Evolutionary conservation across 257 asterid species (phyloP).

Genomic region (Solanum bulbocastanum): DNA sequence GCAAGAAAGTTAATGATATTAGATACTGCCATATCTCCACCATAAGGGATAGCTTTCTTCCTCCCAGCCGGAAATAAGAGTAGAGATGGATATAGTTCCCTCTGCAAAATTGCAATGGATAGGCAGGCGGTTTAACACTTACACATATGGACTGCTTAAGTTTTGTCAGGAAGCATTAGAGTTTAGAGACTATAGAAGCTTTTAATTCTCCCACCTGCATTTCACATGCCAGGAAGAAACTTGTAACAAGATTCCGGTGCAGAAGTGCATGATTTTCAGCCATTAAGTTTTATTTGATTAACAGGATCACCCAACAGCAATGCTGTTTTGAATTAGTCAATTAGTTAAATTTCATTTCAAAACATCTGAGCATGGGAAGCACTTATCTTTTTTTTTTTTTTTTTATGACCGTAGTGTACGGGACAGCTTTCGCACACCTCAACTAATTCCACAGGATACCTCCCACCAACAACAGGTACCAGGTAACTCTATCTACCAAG

Average conservation of each 20-base stretch:
- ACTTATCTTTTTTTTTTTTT: neutral
- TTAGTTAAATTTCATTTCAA: neutral
- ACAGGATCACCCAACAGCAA: neutral
- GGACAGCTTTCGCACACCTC: neutral
- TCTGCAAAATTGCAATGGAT: conserved; percentile 36
- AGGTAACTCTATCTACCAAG: neutral
- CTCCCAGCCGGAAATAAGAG: conserved; percentile 58
- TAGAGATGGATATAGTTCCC: conserved; percentile 76
- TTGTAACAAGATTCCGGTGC: neutral
- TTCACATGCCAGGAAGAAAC: neutral
- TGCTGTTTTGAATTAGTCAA: neutral
- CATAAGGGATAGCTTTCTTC: conserved; percentile 47
- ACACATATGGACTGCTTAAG: neutral
- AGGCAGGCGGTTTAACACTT: neutral
- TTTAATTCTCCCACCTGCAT: neutral
- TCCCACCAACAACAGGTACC: neutral
- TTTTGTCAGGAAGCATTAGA: neutral
- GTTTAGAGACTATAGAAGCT: neutral
- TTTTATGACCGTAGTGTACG: neutral
- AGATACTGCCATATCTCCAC: conserved; percentile 66
- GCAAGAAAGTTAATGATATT: conserved; percentile 61
- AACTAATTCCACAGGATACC: neutral
- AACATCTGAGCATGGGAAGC: neutral
- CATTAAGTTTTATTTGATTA: neutral
- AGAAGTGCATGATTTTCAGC: neutral